A percentile compares a stretch with the other conserved stretches of the same genome.
These are phyloP conservation scores for Cucurbita maxima DNA, from an alignment of 306 rosid species.

Conservation along the genomic window DNA sequence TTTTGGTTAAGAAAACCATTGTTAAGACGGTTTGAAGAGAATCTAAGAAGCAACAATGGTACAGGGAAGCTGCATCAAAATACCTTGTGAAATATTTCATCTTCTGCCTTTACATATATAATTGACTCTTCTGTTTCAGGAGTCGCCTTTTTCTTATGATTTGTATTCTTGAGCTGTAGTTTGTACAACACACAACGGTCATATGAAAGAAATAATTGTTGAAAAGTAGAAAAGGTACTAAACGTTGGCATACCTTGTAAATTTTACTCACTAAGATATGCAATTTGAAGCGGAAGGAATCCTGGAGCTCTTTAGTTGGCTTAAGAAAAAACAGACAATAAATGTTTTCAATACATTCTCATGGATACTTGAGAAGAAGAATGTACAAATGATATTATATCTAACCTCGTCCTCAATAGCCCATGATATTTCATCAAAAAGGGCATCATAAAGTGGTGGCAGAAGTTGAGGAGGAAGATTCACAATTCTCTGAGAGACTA, in stretches of 20 bases:
- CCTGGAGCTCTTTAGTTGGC: constrained; percentile 67
- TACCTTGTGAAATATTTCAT: constrained; percentile 77
- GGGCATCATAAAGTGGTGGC: constrained; percentile 72
- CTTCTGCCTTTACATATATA: constrained; percentile 65
- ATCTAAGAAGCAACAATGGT: not conserved
- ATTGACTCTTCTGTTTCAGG: constrained; percentile 23
- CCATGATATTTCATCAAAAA: constrained; percentile 79
- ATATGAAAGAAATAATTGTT: not conserved
- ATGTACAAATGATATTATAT: constrained; percentile 10
- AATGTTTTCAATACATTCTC: not conserved
- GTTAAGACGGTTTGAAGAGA: not conserved
- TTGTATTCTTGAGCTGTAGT: constrained; percentile 35
- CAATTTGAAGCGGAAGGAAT: constrained; percentile 41
- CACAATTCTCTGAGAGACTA: constrained; percentile 65
- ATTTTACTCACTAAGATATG: constrained; percentile 48
- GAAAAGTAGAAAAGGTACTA: not conserved
- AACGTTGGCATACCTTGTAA: constrained; percentile 39
- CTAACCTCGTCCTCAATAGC: constrained; percentile 95
- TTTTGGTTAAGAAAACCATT: constrained; percentile 3
- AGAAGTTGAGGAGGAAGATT: constrained; percentile 78
- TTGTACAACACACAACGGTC: constrained; percentile 5
- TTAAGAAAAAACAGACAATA: constrained; percentile 25
- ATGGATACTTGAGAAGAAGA: constrained; percentile 8
- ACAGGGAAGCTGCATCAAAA: not conserved
- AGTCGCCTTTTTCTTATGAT: constrained; percentile 21